A percentile compares a stretch with the other conserved stretches of the same genome.
Conservation (phyloP, 768 basidiomycete genomes). For the Erythrobasidium yunnanense region DNA sequence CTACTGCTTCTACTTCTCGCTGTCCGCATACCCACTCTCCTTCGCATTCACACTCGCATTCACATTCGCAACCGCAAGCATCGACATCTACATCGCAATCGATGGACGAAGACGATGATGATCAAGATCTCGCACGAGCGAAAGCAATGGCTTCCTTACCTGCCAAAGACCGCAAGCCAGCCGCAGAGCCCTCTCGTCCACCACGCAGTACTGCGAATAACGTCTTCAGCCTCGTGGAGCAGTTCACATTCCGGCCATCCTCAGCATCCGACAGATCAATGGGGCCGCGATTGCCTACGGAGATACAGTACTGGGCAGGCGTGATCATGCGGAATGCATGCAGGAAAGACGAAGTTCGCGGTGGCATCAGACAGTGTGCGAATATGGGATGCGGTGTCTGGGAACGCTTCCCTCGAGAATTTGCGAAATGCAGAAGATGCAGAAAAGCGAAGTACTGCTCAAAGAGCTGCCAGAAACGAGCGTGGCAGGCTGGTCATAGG, state of each 20-base stretch:
- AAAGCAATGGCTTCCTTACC: slow-evolving; percentile 18
- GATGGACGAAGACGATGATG: slow-evolving; percentile 25
- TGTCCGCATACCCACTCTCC: background rate
- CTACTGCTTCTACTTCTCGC: no score
- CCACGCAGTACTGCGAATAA: slow-evolving; percentile 48
- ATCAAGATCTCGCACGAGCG: slow-evolving; percentile 21
- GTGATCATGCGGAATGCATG: slow-evolving; percentile 99
- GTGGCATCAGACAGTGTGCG: slow-evolving; percentile 93
- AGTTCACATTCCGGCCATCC: slow-evolving; percentile 89
- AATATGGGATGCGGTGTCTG: slow-evolving; percentile 95
- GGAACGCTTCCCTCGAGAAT: slow-evolving; percentile 85
- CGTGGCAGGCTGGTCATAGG: slow-evolving; percentile 90
- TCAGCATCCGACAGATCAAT: slow-evolving; percentile 9
- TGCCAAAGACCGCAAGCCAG: slow-evolving; percentile 38
- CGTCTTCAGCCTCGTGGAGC: slow-evolving; percentile 88
- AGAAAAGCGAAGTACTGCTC: slow-evolving; percentile 97
- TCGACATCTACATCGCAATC: no score
- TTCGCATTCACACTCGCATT: no score
- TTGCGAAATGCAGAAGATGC: slow-evolving; percentile 91
- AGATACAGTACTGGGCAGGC: slow-evolving; percentile 98
- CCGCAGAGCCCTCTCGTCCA: slow-evolving; percentile 34
- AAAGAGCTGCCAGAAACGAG: slow-evolving; percentile 90
- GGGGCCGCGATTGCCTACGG: slow-evolving; percentile 63
- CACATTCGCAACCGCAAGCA: no score
- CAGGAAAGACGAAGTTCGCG: slow-evolving; percentile 82